phyloP scores from a whole-genome alignment of 192 early-diverging fungal genomes.

The Coemansia sp. region DNA sequence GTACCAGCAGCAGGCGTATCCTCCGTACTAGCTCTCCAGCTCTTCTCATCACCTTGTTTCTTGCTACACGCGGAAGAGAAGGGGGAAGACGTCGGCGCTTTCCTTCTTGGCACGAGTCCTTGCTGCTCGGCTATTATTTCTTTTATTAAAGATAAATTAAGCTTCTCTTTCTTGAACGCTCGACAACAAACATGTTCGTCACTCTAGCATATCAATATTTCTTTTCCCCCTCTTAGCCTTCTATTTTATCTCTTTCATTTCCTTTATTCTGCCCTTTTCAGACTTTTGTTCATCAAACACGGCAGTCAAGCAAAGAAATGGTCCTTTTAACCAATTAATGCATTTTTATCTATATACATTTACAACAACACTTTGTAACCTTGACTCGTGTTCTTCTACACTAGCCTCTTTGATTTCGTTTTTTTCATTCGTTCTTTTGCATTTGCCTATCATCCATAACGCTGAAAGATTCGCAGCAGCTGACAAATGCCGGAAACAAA shows the following conservation, averaged over 20 bases:
- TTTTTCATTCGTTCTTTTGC: background rate
- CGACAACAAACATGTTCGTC: no score
- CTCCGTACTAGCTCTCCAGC: conserved; percentile 19
- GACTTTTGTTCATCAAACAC: no score
- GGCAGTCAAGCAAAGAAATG: no score
- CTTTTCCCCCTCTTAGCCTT: background rate
- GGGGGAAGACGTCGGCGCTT: background rate
- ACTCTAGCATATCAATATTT: background rate
- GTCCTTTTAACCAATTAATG: no score
- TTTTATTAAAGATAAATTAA: background rate
- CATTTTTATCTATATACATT: no score
- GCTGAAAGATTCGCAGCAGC: background rate
- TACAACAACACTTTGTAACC: no score
- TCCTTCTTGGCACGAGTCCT: background rate
- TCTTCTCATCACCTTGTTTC: background rate
- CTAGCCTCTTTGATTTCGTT: no score
- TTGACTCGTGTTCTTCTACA: background rate
- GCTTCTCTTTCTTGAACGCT: background rate
- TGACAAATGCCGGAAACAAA: background rate
- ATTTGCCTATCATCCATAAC: background rate
- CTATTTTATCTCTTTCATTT: background rate
- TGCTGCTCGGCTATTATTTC: background rate
- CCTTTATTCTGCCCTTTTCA: background rate
- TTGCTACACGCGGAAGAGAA: background rate
- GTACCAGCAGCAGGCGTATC: conserved; percentile 24